phyloP scores from a whole-genome alignment of 1,284 basidiomycete genomes.

The Cryptococcus hybrid region DNA sequence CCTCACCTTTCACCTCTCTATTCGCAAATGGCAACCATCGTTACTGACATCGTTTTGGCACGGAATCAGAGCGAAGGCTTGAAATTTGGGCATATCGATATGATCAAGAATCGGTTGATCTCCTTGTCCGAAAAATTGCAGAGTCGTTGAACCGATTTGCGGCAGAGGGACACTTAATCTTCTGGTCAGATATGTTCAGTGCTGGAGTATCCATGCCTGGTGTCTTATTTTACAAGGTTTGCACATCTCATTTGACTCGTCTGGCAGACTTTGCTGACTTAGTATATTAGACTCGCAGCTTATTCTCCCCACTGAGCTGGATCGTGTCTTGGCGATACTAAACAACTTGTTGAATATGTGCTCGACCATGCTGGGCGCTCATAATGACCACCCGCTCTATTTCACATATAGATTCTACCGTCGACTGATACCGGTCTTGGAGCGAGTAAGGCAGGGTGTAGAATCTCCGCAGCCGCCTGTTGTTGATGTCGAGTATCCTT shows the following conservation, averaged over 20 bases:
- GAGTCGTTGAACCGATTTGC: no score
- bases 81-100: background rate
- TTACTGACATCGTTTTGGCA: constrained; percentile 1
- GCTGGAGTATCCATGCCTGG: constrained; percentile 1
- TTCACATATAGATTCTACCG: constrained; percentile 2
- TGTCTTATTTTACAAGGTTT: constrained; percentile 2
- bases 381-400: constrained; percentile 1
- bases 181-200: constrained; percentile 1
- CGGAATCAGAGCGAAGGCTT: background rate
- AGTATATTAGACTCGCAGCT: background rate
- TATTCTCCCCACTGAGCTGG: background rate
- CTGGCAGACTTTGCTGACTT: background rate
- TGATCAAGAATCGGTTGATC: background rate
- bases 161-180: background rate
- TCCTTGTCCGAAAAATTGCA: background rate
- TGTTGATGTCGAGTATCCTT: background rate
- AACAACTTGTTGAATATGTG: constrained; percentile 1
- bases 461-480: background rate
- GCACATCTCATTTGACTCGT: background rate
- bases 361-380: background rate
- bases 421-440: constrained; percentile 3
- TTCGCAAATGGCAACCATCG: constrained; percentile 1
- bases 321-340: background rate
- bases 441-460: background rate
- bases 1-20: constrained; percentile 1